A percentile compares a stretch with the other conserved stretches of the same genome.
phyloP scores from a whole-genome alignment of 2,329 filamentous ascomycete genomes.

The Sphaerulina populicola region DNA sequence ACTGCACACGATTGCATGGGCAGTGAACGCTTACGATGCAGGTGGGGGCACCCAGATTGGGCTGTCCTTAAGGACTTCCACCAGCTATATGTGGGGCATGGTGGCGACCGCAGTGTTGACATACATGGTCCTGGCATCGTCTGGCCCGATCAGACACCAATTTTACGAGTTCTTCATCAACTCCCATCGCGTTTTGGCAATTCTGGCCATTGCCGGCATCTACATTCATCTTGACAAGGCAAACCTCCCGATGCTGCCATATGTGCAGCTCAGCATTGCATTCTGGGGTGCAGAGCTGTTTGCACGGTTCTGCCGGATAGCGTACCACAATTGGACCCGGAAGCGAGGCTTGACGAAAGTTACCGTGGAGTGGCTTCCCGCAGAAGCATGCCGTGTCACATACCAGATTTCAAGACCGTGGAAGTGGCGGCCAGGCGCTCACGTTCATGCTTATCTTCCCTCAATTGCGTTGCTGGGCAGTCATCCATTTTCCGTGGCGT shows the following conservation, averaged over 20 bases:
- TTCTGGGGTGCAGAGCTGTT: conserved; percentile 65
- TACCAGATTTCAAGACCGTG: conserved; percentile 51
- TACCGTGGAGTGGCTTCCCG: conserved; percentile 51
- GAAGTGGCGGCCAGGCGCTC: conserved; percentile 48
- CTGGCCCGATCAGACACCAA: conserved; percentile 65
- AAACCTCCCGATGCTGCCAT: conserved; percentile 59
- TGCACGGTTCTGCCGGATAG: conserved; percentile 42
- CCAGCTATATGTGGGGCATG: conserved; percentile 59
- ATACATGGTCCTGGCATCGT: conserved; percentile 72
- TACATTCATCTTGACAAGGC: conserved; percentile 71
- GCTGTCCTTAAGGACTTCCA: conserved; percentile 47
- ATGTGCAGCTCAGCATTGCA: conserved; percentile 64
- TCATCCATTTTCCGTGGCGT: conserved; percentile 46
- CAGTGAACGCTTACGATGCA: conserved; percentile 54
- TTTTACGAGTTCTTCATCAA: conserved; percentile 90
- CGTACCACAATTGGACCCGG: conserved; percentile 48
- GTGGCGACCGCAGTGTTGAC: conserved; percentile 53
- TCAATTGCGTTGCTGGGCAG: conserved; percentile 36
- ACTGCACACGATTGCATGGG: conserved; percentile 65
- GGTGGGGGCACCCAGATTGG: conserved; percentile 54
- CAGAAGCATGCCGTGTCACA: conserved; percentile 53
- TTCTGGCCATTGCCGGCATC: conserved; percentile 59
- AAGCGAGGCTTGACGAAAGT: conserved; percentile 44
- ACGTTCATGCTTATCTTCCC: conserved; percentile 55
- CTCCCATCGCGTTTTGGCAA: conserved; percentile 68